phyloP scores from a whole-genome alignment of 441 rosid genomes.

The Lagerstroemia fauriei region DNA sequence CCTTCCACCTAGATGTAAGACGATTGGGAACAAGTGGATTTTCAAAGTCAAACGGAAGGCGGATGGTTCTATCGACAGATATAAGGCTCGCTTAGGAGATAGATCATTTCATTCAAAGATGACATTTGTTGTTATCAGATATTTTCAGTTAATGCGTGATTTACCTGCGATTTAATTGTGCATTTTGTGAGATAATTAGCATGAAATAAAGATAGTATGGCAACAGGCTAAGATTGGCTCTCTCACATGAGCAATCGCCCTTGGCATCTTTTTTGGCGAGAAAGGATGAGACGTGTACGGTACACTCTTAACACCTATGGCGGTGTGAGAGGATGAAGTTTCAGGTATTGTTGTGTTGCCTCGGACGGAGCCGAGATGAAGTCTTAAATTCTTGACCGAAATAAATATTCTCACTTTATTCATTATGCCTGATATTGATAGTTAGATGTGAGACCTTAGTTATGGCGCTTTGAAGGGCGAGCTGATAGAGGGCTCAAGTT shows the following conservation, averaged over 20 bases:
- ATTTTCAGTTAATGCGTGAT: not conserved
- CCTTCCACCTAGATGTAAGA: no score
- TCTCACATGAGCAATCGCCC: not conserved
- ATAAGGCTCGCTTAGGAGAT: no score
- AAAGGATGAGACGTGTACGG: not conserved
- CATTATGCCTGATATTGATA: not conserved
- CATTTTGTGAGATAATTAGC: not conserved
- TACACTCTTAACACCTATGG: no score
- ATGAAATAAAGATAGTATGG: not conserved
- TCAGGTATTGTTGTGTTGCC: no score
- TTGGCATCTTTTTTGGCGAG: not conserved
- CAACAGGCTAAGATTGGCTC: not conserved
- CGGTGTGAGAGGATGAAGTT: no score
- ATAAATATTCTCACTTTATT: not conserved
- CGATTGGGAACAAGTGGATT: no score
- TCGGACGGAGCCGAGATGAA: not conserved
- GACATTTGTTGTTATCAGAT: not conserved
- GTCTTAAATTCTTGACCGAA: not conserved
- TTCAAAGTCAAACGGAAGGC: no score
- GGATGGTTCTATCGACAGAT: no score
- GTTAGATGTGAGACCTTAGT: not conserved
- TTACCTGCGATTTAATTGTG: no score
- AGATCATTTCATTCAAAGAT: not conserved
- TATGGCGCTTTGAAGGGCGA: not conserved
- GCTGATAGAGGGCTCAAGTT: no score